Evolutionary conservation across 2,329 filamentous ascomycete species (phyloP).

Genomic region (Tolypocladium sp.): DNA sequence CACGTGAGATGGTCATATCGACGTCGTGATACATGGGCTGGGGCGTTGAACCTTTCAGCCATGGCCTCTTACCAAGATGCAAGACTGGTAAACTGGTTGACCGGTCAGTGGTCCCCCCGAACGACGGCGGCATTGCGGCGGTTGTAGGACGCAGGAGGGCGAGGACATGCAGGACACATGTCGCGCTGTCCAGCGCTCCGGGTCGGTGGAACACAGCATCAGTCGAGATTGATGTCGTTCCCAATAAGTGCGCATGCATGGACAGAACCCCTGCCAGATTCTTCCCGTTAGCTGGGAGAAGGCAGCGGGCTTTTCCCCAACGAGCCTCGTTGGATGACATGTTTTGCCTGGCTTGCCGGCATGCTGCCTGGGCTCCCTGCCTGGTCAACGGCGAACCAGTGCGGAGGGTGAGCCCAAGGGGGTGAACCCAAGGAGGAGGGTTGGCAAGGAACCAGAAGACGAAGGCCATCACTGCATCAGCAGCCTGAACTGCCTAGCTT

Average conservation of each 20-base stretch:
- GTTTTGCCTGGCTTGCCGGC: not conserved
- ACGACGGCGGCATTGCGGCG: not conserved
- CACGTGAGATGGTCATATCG: not conserved
- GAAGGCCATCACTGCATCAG: not conserved
- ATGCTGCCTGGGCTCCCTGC: not conserved
- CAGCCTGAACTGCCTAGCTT: not conserved
- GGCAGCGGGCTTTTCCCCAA: not conserved
- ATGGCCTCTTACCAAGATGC: not conserved
- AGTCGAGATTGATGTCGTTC: not conserved
- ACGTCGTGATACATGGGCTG: not conserved
- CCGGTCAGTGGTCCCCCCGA: not conserved
- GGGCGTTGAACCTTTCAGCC: not conserved
- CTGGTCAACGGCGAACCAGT: not conserved
- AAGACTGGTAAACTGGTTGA: not conserved
- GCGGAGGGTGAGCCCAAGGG: not conserved
- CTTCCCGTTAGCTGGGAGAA: not conserved
- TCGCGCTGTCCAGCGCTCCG: conserved; percentile 4
- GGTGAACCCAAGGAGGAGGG: not conserved
- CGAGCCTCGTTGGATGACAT: not conserved
- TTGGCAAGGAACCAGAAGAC: not conserved
- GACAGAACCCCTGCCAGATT: not conserved
- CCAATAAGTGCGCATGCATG: not conserved
- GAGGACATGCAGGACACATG: conserved; percentile 1
- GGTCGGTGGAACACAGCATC: conserved; percentile 4
- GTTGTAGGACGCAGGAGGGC: conserved; percentile 9